Conservation (phyloP, 2,329 filamentous ascomycete genomes). For the Bimuria novae-zelandiae region DNA sequence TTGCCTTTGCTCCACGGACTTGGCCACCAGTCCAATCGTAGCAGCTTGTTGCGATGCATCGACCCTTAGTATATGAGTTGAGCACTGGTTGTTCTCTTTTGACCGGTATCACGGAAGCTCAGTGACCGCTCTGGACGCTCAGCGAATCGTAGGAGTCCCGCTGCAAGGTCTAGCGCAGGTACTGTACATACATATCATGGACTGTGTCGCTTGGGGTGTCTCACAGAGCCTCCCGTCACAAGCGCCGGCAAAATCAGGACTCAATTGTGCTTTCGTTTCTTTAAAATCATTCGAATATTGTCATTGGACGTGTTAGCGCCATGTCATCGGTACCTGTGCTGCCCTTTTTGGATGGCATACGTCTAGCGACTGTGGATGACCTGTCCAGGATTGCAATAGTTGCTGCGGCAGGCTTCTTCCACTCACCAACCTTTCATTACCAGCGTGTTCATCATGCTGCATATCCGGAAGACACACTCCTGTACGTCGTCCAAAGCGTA, state of each 20-base stretch:
- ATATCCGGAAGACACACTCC: slow-evolving; percentile 30
- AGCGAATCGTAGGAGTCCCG: not conserved
- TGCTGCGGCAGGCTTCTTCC: slow-evolving; percentile 36
- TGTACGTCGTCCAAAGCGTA: slow-evolving; percentile 8
- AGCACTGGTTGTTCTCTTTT: not conserved
- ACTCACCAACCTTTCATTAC: slow-evolving; percentile 35
- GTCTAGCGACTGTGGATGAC: slow-evolving; percentile 29
- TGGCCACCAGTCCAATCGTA: too few relatives aligned
- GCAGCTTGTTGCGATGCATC: not conserved
- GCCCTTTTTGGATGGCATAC: slow-evolving; percentile 24
- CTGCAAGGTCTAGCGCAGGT: not conserved
- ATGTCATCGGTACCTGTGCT: slow-evolving; percentile 16
- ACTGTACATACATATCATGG: slow-evolving; percentile 8
- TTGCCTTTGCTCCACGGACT: not conserved
- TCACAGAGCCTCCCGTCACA: not conserved
- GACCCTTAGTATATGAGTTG: not conserved
- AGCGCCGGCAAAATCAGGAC: not conserved
- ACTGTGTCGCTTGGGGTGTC: not conserved
- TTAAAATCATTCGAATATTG: not conserved
- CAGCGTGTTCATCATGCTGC: slow-evolving; percentile 27
- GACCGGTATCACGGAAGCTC: slow-evolving; percentile 2
- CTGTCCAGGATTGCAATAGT: slow-evolving; percentile 32
- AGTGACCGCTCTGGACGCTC: not conserved
- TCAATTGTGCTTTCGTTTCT: not conserved
- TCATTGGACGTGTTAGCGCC: slow-evolving; percentile 4